Evolutionary conservation across 2,329 filamentous ascomycete genomes (phyloP).

Genomic region (Xylaria sp.): DNA sequence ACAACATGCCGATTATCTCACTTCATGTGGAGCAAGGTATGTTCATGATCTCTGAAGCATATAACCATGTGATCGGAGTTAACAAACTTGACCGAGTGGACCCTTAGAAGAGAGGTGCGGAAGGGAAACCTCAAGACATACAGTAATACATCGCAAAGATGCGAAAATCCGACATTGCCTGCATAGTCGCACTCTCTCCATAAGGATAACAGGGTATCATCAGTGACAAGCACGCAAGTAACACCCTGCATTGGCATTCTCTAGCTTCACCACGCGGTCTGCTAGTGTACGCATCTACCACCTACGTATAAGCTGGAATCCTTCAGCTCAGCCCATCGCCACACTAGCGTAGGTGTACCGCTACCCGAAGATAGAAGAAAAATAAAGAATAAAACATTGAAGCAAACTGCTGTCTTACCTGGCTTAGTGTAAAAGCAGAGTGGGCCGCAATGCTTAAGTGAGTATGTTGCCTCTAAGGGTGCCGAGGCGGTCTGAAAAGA

Average conservation of each 20-base stretch:
- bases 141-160: neutral
- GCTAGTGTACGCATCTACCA: neutral
- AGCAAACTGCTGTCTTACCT: neutral
- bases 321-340: neutral
- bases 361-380: neutral
- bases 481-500: too few relatives aligned
- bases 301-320: neutral
- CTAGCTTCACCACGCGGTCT: too few relatives aligned
- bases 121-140: neutral
- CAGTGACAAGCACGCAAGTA: neutral
- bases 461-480: neutral
- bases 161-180: neutral
- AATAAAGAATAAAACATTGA: neutral
- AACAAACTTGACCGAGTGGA: neutral
- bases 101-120: neutral
- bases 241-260: constrained; percentile 1
- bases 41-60: neutral
- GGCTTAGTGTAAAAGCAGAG: neutral
- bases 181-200: neutral
- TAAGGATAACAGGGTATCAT: neutral
- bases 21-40: neutral
- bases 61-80: neutral
- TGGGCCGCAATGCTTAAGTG: too few relatives aligned
- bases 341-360: neutral
- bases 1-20: neutral